A percentile compares a stretch with the other conserved stretches of the same genome.
These are phyloP conservation scores for Medakamo hakoo DNA, from an alignment of 139 green algal genomes.

Conservation along the genomic window DNA sequence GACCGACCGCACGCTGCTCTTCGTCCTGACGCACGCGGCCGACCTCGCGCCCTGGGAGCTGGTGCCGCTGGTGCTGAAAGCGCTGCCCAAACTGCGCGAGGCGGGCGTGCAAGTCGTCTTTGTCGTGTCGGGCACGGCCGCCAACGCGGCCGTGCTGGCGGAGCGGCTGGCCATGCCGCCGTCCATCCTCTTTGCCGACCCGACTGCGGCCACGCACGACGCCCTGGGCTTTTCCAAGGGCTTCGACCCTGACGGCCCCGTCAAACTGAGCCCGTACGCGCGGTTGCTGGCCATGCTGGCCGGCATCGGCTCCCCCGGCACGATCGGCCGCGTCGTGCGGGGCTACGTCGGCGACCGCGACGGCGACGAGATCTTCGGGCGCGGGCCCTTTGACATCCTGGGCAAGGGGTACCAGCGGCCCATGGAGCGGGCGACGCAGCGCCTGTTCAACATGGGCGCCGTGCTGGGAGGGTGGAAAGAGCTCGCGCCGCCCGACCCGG, in stretches of 20 bases:
- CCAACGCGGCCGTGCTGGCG: constrained; percentile 32
- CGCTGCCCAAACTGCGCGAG: constrained; percentile 13
- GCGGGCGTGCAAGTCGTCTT: constrained; percentile 20
- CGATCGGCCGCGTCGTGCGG: constrained; percentile 51
- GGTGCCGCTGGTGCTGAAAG: constrained; percentile 34
- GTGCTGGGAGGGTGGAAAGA: constrained; percentile 49
- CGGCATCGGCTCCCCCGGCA: constrained; percentile 55
- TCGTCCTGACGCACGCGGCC: constrained; percentile 59
- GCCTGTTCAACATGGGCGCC: constrained; percentile 64
- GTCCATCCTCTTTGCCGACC: constrained; percentile 40
- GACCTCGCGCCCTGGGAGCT: constrained; percentile 53
- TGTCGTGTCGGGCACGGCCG: constrained; percentile 29
- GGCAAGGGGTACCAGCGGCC: constrained; percentile 56
- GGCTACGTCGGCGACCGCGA: constrained; percentile 59
- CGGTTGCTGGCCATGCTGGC: constrained; percentile 67
- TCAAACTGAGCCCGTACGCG: constrained; percentile 37
- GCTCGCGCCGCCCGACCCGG: constrained; percentile 32
- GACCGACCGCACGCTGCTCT: constrained; percentile 13
- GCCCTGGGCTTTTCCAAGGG: constrained; percentile 35
- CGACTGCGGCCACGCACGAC: constrained; percentile 27
- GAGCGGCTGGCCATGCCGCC: constrained; percentile 32
- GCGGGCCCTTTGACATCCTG: constrained; percentile 50
- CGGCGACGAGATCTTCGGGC: constrained; percentile 39
- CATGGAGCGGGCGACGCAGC: constrained; percentile 68
- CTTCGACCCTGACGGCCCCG: constrained; percentile 11